These are phyloP conservation scores for Bolboschoenoplectus hybrid DNA, from an alignment of 202 grass and related monocot species.

Conservation along the genomic window DNA sequence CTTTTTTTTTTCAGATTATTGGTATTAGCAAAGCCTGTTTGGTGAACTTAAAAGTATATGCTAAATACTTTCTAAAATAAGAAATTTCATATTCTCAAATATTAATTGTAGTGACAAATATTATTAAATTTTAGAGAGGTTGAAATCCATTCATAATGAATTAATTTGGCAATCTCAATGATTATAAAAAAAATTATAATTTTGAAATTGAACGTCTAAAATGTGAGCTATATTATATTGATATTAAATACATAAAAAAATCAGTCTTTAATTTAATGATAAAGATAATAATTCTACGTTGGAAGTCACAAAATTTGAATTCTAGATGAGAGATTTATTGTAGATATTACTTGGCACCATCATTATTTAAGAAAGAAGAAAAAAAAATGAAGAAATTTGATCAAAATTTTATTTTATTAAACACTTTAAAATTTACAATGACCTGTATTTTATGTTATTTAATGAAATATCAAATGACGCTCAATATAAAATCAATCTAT, in stretches of 20 bases:
- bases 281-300: no score
- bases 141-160: neutral
- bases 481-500: neutral
- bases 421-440: neutral
- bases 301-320: no score
- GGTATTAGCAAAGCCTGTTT: neutral
- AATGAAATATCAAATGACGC: neutral
- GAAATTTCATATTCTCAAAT: neutral
- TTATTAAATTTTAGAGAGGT: neutral
- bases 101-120: neutral
- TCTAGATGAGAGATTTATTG: no score
- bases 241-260: neutral
- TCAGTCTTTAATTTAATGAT: neutral
- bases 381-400: no score
- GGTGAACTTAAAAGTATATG: neutral
- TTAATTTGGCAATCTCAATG: neutral
- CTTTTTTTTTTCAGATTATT: neutral
- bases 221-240: neutral
- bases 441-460: neutral
- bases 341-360: no score
- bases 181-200: neutral
- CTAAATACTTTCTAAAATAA: neutral
- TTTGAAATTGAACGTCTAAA: neutral
- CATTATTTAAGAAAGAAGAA: no score
- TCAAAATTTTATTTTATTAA: neutral